Evolutionary conservation across 2,329 filamentous ascomycete genomes (phyloP).

Genomic region (Biscogniauxia marginata): DNA sequence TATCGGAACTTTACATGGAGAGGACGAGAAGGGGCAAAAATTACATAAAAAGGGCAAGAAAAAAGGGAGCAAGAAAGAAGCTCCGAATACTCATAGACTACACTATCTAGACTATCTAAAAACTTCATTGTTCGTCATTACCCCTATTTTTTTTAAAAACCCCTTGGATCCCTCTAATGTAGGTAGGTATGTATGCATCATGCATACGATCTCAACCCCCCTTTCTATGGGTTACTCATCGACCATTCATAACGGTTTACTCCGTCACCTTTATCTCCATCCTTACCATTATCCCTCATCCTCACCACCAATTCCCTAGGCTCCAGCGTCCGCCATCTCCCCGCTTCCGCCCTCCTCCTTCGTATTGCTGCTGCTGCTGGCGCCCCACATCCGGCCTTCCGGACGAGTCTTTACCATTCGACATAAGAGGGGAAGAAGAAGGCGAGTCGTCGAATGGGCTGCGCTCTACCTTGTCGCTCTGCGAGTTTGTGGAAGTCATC

Average conservation of each 20-base stretch:
- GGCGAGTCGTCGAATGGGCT: not conserved
- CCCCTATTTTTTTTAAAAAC: slow-evolving; percentile 1
- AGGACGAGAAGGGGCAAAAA: not conserved
- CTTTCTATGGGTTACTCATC: slow-evolving; percentile 3
- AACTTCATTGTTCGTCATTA: slow-evolving; percentile 6
- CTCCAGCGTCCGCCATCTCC: slow-evolving; percentile 25
- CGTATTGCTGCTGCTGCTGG: not conserved
- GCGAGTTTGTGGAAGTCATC: slow-evolving; percentile 1
- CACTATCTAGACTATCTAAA: slow-evolving; percentile 3
- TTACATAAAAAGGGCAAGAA: slow-evolving; percentile 1
- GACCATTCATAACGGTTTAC: not conserved
- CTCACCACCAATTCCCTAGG: slow-evolving; percentile 27
- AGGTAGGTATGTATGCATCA: not conserved
- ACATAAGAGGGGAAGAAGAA: not conserved
- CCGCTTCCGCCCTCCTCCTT: slow-evolving; percentile 2
- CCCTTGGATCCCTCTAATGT: not conserved
- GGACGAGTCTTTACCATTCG: not conserved
- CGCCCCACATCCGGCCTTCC: not conserved
- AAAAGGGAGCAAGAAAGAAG: not conserved
- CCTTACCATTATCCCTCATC: not conserved
- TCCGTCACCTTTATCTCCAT: too few relatives aligned
- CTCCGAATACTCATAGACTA: slow-evolving; percentile 4
- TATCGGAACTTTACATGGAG: too few relatives aligned
- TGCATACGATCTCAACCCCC: not conserved
- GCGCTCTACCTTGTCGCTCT: not conserved